Conservation (phyloP, 2,329 filamentous ascomycete species). For the Venturia effusa region DNA sequence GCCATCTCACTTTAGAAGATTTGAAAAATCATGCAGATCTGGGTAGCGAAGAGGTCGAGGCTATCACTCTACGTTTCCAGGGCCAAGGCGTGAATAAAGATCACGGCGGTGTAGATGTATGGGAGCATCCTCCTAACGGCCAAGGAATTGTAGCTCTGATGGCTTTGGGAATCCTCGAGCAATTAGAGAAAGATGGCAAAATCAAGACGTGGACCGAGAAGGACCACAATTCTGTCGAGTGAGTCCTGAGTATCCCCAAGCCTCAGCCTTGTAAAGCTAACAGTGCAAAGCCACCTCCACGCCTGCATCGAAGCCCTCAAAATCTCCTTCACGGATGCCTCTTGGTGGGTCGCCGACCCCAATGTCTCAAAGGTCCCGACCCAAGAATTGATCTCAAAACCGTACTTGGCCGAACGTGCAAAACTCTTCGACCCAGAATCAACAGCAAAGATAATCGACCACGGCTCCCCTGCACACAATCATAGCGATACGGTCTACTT, state of each 20-base stretch:
- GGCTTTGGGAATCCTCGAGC: slow-evolving; percentile 83
- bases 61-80: slow-evolving; percentile 71
- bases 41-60: slow-evolving; percentile 69
- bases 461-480: slow-evolving; percentile 75
- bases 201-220: slow-evolving; percentile 58
- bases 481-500: slow-evolving; percentile 95
- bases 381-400: slow-evolving; percentile 55
- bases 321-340: slow-evolving; percentile 80
- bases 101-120: slow-evolving; percentile 61
- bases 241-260: slow-evolving; percentile 23
- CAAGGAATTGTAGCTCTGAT: slow-evolving; percentile 93
- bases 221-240: slow-evolving; percentile 73
- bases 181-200: slow-evolving; percentile 63
- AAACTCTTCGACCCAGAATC: slow-evolving; percentile 49
- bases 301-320: slow-evolving; percentile 78
- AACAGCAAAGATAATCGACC: slow-evolving; percentile 39
- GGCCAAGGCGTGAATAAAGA: slow-evolving; percentile 48
- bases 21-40: slow-evolving; percentile 62
- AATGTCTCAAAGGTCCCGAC: slow-evolving; percentile 60
- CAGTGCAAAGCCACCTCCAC: slow-evolving; percentile 47
- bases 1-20: slow-evolving; percentile 69
- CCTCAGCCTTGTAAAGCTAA: slow-evolving; percentile 5
- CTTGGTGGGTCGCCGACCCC: slow-evolving; percentile 85
- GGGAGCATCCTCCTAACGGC: slow-evolving; percentile 95
- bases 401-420: slow-evolving; percentile 62